phyloP scores from a whole-genome alignment of 345 rosid genomes.

The Salix brachista region DNA sequence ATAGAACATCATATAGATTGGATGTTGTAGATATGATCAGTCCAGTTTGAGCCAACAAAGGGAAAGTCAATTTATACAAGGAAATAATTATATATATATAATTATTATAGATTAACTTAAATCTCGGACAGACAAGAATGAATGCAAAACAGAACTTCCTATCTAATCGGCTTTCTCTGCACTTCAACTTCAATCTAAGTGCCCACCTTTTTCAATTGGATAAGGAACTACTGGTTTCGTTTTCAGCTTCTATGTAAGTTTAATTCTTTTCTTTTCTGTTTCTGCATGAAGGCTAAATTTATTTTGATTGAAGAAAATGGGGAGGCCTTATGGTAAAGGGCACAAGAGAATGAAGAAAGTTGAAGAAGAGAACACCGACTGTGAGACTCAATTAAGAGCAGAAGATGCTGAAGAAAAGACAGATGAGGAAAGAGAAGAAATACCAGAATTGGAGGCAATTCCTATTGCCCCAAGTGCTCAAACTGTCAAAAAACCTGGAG shows the following conservation, averaged over 20 bases:
- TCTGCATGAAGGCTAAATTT: slow-evolving; percentile 2
- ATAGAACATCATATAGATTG: slow-evolving; percentile 12
- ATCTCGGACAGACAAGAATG: no score
- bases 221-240: no score
- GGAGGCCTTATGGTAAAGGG: slow-evolving; percentile 64
- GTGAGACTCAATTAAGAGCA: no score
- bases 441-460: slow-evolving; percentile 48
- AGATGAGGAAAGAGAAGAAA: slow-evolving; percentile 21
- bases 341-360: slow-evolving; percentile 55
- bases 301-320: slow-evolving; percentile 36
- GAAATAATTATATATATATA: background rate
- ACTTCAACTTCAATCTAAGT: background rate
- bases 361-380: slow-evolving; percentile 17
- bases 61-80: background rate
- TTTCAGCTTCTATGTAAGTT: no score
- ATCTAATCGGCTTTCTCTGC: background rate
- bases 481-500: slow-evolving; percentile 36
- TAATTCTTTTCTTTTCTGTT: background rate
- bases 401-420: background rate
- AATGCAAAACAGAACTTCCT: no score
- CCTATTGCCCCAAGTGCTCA: slow-evolving; percentile 38
- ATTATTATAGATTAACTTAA: no score
- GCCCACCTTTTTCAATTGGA: no score
- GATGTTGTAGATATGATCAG: slow-evolving; percentile 4
- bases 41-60: slow-evolving; percentile 1